A percentile compares a stretch with the other conserved stretches of the same genome.
Conservation (phyloP, 73 alveolate species). For the Breviolum minutum region DNA sequence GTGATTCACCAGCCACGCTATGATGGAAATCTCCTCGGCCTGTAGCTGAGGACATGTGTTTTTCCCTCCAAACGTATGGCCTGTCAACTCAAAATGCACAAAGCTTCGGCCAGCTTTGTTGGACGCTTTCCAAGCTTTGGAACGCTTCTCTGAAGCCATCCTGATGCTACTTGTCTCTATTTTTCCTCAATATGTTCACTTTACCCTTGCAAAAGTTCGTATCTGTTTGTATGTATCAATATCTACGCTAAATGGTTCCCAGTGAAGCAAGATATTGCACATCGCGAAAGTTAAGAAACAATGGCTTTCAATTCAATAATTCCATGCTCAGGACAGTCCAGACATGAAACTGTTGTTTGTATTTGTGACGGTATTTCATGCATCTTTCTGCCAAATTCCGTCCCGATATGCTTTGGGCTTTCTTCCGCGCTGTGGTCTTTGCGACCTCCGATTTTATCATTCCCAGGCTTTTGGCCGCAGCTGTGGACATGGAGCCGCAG, state of each 20-base stretch:
- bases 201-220: too few species aligned
- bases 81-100: not conserved
- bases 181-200: not conserved
- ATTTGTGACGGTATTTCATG: not conserved
- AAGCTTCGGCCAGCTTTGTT: constrained; percentile 37
- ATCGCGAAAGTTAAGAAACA: not conserved
- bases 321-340: not conserved
- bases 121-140: constrained; percentile 19
- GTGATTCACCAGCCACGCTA: too few species aligned
- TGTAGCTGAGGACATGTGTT: constrained; percentile 56
- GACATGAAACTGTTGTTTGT: not conserved
- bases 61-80: constrained; percentile 67
- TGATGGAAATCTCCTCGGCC: not conserved
- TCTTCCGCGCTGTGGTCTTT: too few species aligned
- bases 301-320: too few species aligned
- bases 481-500: constrained; percentile 12
- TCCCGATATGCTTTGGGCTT: too few species aligned
- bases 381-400: too few species aligned
- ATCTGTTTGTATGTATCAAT: too few species aligned
- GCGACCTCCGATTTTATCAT: not conserved
- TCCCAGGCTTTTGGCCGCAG: constrained; percentile 57
- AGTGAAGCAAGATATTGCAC: not conserved
- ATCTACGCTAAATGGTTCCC: not conserved
- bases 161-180: constrained; percentile 2
- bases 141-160: constrained; percentile 50